Base-by-base conservation (phyloP, 225 moss, liverwort and hornwort species). In the Thuidium tamariscinum region DNA sequence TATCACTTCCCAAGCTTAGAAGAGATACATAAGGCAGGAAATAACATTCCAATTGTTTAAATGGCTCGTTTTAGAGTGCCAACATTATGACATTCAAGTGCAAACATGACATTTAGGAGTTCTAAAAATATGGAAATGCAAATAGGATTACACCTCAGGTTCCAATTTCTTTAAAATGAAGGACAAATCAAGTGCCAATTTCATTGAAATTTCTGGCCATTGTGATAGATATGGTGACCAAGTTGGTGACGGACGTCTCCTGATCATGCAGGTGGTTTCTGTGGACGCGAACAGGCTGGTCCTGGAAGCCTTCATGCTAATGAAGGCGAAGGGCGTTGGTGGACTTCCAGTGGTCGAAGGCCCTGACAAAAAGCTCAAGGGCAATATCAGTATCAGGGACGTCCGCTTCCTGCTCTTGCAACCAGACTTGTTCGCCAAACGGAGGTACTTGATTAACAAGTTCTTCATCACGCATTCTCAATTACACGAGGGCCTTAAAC, bases 271-370 rank as follows among this genome's bases (percentile, higher is more conserved):
- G 97, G 95, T 97, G 41, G 80, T 97, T 41, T 77, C 77, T 49
- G 93, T 97, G 52, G 92, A 97, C 55, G 91, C 87, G 8, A 88
- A 87, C 59, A 90, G 87, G 49, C 89, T 96, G 69, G 89, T 97
- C 30, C 85, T 97, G 67, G 95, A 97, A 88, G 95, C 96, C 16
- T 97, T 97, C 71, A 92, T 95, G 87, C 87, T 96, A n/a, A 97
- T 97, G 97, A 94, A 95, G 63, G 89, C 88, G 62, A 88, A 90
- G 73, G 92, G 92, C 41, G 88, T 98, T 21, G 97, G 97, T 48
- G 97, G 97, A 52, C 92, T 98, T 41, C 97, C 97, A 56, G 96
- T 98, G 19, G 95, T 96, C 20, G 95, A 95, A 89, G 94, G 95
- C 23, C 74, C 92, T 1, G 86, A 92, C 74, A 91, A 85, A 82